These are phyloP conservation scores for Sugiyamaella qingdaonensis DNA, from an alignment of 805 yeast species.

Conservation along the genomic window DNA sequence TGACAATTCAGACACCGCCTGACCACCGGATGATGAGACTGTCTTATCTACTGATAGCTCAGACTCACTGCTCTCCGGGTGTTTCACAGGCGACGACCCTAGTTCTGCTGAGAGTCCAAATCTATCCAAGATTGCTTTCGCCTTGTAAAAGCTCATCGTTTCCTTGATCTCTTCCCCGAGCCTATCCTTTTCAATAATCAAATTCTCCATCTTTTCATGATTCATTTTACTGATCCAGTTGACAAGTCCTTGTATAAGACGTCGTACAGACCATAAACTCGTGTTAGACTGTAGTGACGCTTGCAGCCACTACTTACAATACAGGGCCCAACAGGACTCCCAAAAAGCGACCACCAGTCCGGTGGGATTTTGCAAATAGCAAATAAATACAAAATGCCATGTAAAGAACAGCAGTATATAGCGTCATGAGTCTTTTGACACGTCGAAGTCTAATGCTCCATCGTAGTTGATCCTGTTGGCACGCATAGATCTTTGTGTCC, in stretches of 20 bases:
- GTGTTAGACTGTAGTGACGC: constrained; percentile 17
- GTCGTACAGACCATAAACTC: constrained; percentile 18
- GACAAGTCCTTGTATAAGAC: constrained; percentile 16
- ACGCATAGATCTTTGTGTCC: constrained; percentile 26
- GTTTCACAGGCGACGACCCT: constrained; percentile 18
- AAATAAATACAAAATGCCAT: constrained; percentile 22
- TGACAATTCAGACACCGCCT: background rate
- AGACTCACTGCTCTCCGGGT: background rate
- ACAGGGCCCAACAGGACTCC: background rate
- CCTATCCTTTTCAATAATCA: constrained; percentile 45
- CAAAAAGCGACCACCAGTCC: constrained; percentile 7
- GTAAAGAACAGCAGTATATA: constrained; percentile 32
- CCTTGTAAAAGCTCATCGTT: constrained; percentile 68
- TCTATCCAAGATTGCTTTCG: constrained; percentile 67
- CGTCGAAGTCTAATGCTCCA: constrained; percentile 27
- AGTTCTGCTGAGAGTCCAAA: constrained; percentile 52
- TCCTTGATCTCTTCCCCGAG: constrained; percentile 66
- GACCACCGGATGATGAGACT: background rate
- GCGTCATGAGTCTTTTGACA: constrained; percentile 27
- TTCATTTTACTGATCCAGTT: constrained; percentile 24
- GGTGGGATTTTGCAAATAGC: constrained; percentile 12
- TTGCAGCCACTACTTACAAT: background rate
- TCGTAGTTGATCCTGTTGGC: constrained; percentile 18
- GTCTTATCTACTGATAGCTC: background rate
- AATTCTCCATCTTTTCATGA: constrained; percentile 29